Evolutionary conservation across 139 green algal species (phyloP), one percentile per base, ranked within the genome.

Genomic region (Edaphochlamys debaryana): DNA sequence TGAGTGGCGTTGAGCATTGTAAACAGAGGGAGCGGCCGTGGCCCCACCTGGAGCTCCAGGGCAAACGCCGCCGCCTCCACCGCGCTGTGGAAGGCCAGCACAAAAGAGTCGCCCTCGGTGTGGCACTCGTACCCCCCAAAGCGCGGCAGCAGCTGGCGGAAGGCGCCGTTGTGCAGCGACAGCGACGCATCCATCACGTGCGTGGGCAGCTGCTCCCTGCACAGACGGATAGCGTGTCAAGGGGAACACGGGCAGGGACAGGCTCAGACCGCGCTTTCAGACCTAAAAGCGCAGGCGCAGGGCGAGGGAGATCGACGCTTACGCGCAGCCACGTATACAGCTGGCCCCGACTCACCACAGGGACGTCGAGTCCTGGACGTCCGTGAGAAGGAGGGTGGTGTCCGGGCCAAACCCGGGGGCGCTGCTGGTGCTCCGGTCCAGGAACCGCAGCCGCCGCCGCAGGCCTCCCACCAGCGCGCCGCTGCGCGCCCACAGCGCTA

Each of bases 301-400:
- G 48, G 11, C 15, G 11, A 54, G 15, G 48, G 15, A 54, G 48
- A 9, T 15, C 11, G 11, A 58, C 50, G 50, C 50, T 3, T 17
- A 19, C 50, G 50, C 50, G 7, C 50, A 58, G 20, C 23, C 50
- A n/a, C n/a, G n/a, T n/a, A n/a, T n/a, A n/a, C n/a, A n/a, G n/a
- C n/a, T n/a, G n/a, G n/a, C n/a, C n/a, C n/a, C n/a, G n/a, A 58
- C 50, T 2, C 50, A 58, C 50, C 56, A 81, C 5, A 81, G 56
- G 27, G 38, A 41, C 0, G 75, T 81, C 15, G 75, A 77, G 79
- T 74, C 72, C 58, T 86, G 79, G 30, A 79, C 68, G 56, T 86
- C 79, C 2, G 79, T 79, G 41, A 86, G 69, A 56, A 86, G 69
- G 5, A 86, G 58, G 40, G 79, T 86, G 4, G 79, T 86, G 20